Evolutionary conservation across 257 asterid species (phyloP), one percentile per base, ranked within the genome.

Genomic region (Anisodus tanguticus): DNA sequence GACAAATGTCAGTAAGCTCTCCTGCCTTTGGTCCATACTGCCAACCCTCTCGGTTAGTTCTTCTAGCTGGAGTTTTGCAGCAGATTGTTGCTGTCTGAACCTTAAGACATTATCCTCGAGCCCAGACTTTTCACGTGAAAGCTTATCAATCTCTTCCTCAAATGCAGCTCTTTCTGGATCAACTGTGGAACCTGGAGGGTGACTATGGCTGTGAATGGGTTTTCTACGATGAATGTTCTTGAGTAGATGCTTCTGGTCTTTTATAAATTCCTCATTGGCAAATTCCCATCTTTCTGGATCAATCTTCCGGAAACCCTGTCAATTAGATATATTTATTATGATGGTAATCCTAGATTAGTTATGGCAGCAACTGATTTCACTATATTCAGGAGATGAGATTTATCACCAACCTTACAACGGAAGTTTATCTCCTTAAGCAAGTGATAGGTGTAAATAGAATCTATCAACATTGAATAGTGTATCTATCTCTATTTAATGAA

Each of bases 271-370:
- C 37, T 96, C 99, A 82, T 96, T 94, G 16, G 97, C 94, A 82
- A 96, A 96, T 86, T 93, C 98, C 98, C 98, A 94, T 89, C 86
- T 96, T 90, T 96, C 99, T 9, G 99, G 94, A 87, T 96, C 99
- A 84, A 93, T 92, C 92, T 96, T 96, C 88, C 97, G 88, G 84
- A 96, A 96, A 79, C 99, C 99, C 99, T 94, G 86, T 70, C 82
- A 84, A 74, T 76, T 45, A 83, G 79, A 58, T 79, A 57, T 37
- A n/a, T 19, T 31, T 57, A 55, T 60, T 22, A 63, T n/a, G 47
- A 16, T 22, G 26, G 3, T 60, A 19, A 60, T n/a, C 35, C 47
- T 11, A 26, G 16, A 35, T 59, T 83, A 70, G 57, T 60, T 12
- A 63, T 17, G 41, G 13, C 8, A 67, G 84, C 26, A 80, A 81